Evolutionary conservation across 2,329 filamentous ascomycete species (phyloP).

Genomic region (Verticillium albo-atrum): DNA sequence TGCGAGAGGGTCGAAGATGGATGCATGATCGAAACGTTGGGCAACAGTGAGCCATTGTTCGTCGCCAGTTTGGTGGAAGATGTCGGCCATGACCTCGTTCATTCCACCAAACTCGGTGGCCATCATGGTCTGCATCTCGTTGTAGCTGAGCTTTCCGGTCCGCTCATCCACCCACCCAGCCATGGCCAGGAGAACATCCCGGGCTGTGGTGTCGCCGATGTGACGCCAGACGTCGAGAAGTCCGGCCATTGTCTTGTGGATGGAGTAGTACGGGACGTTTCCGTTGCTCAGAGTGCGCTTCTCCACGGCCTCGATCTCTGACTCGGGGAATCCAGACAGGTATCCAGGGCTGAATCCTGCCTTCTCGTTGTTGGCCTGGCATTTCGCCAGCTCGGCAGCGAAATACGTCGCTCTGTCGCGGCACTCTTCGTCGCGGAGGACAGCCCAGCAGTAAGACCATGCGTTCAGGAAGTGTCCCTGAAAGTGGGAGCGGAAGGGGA

Average conservation of each 20-base stretch:
- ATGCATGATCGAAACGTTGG: conserved; percentile 44
- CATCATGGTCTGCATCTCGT: conserved; percentile 43
- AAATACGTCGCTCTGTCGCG: conserved; percentile 40
- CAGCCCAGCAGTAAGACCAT: conserved; percentile 44
- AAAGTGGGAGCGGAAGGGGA: conserved; percentile 46
- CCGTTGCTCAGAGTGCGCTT: conserved; percentile 37
- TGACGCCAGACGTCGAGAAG: conserved; percentile 45
- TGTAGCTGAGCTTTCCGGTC: conserved; percentile 34
- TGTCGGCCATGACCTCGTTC: conserved; percentile 44
- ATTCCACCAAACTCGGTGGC: conserved; percentile 49
- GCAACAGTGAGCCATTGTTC: conserved; percentile 40
- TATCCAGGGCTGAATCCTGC: conserved; percentile 41
- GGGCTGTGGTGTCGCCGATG: conserved; percentile 35
- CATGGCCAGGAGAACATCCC: conserved; percentile 36
- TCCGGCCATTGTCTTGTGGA: conserved; percentile 50
- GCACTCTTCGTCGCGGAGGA: conserved; percentile 35
- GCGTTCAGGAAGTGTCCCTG: conserved; percentile 48
- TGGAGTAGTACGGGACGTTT: conserved; percentile 49
- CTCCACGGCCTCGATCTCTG: conserved; percentile 41
- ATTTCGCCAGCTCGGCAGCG: conserved; percentile 42
- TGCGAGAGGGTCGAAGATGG: conserved; percentile 41
- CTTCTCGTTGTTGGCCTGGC: conserved; percentile 43
- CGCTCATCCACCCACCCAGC: conserved; percentile 44
- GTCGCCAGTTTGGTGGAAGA: conserved; percentile 42
- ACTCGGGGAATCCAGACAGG: conserved; percentile 47